Percentiles rank a stretch among this genome's conserved stretches.
These are phyloP conservation scores for Aureobasidium sp. DNA, from an alignment of 2,329 filamentous ascomycete species.

Conservation along the genomic window DNA sequence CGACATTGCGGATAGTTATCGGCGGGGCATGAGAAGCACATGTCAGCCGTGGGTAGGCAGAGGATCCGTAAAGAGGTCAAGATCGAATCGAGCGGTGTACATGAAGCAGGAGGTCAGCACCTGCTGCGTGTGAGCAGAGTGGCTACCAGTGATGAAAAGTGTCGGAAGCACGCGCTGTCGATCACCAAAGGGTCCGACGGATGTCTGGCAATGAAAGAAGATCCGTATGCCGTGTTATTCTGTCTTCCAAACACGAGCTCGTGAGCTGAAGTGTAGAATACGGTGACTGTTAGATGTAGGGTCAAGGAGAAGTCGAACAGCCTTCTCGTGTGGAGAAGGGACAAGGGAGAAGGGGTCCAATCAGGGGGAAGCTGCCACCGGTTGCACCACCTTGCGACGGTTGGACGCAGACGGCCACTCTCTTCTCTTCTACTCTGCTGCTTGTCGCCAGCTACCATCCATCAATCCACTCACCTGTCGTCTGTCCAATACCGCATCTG, in stretches of 20 bases:
- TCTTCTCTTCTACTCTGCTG: neutral
- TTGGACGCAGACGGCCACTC: neutral
- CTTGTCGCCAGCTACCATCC: slow-evolving; percentile 2
- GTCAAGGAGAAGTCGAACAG: neutral
- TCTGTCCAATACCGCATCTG: neutral
- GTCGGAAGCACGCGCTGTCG: neutral
- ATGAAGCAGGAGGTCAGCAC: slow-evolving; percentile 11
- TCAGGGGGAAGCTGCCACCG: slow-evolving; percentile 1
- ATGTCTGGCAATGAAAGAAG: too few relatives aligned
- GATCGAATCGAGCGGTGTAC: slow-evolving; percentile 8
- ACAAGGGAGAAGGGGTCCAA: slow-evolving; percentile 1
- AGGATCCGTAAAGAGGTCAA: neutral
- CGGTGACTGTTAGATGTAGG: too few relatives aligned
- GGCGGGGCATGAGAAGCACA: slow-evolving; percentile 3
- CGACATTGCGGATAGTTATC: neutral
- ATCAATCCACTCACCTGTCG: neutral
- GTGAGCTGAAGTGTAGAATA: neutral
- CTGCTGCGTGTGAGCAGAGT: neutral
- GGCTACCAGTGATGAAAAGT: neutral
- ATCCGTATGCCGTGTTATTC: too few relatives aligned
- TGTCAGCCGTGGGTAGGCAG: neutral
- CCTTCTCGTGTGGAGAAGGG: neutral
- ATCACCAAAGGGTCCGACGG: neutral
- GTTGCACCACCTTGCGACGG: neutral
- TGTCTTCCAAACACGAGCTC: neutral